These are phyloP conservation scores for Rhodosporidiobolus odoratus DNA, from an alignment of 768 basidiomycete species.

Conservation along the genomic window DNA sequence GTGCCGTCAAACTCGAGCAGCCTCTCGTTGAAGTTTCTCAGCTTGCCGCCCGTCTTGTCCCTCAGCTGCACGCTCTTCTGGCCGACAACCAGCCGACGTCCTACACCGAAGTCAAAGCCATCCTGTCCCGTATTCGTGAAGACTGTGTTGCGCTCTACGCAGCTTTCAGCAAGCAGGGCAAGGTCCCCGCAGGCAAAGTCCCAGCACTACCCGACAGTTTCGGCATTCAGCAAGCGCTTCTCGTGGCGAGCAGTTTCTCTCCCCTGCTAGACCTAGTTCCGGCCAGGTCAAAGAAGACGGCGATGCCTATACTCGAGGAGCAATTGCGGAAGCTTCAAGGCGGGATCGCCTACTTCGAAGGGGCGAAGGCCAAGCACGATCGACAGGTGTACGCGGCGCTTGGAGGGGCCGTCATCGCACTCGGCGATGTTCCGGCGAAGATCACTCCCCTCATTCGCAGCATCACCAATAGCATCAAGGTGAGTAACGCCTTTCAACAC, in stretches of 20 bases:
- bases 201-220: constrained; percentile 66
- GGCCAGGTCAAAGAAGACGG: constrained; percentile 66
- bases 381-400: constrained; percentile 81
- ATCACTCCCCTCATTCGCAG: constrained; percentile 94
- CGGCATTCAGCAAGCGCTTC: constrained; percentile 55
- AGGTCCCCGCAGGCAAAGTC: constrained; percentile 70
- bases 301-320: constrained; percentile 67
- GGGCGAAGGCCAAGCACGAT: constrained; percentile 78
- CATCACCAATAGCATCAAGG: constrained; percentile 97
- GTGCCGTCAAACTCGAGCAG: background rate
- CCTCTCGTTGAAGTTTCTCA: constrained; percentile 51
- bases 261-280: constrained; percentile 69
- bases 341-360: constrained; percentile 71
- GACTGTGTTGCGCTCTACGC: constrained; percentile 77
- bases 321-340: constrained; percentile 63
- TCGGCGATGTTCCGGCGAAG: constrained; percentile 80
- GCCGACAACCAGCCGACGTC: constrained; percentile 68
- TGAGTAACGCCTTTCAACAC: constrained; percentile 48
- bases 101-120: constrained; percentile 84
- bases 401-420: constrained; percentile 82
- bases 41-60: constrained; percentile 63
- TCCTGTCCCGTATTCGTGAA: constrained; percentile 68
- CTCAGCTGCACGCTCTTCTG: constrained; percentile 52
- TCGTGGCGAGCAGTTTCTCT: constrained; percentile 65
- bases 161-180: constrained; percentile 78